These are phyloP conservation scores for Ogataea paraovalis DNA, from an alignment of 805 yeast genomes.

Conservation along the genomic window DNA sequence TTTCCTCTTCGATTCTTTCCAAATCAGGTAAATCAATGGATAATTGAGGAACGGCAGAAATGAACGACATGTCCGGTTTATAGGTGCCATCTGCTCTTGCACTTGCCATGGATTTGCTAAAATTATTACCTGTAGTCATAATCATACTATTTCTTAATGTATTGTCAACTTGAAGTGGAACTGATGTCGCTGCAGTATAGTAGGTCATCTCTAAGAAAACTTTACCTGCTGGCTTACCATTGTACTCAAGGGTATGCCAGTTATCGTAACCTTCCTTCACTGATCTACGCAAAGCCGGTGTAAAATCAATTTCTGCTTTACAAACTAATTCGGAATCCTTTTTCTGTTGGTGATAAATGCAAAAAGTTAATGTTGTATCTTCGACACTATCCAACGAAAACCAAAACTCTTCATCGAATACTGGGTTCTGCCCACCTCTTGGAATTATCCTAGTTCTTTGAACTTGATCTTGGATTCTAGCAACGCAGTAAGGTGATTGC, in stretches of 20 bases:
- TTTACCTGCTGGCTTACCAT: conserved; percentile 78
- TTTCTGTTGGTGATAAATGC: conserved; percentile 80
- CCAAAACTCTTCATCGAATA: conserved; percentile 74
- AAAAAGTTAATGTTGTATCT: conserved; percentile 60
- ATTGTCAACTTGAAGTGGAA: conserved; percentile 28
- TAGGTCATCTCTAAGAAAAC: conserved; percentile 90
- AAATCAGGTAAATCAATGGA: conserved; percentile 15
- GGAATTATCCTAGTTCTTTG: conserved; percentile 71
- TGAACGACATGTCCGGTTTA: conserved; percentile 11
- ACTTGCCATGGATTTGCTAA: background rate
- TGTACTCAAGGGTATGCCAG: conserved; percentile 73
- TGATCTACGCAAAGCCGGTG: conserved; percentile 63
- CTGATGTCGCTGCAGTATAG: conserved; percentile 50
- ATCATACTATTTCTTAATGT: conserved; percentile 14
- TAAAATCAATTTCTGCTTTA: conserved; percentile 71
- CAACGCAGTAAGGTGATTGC: conserved; percentile 86
- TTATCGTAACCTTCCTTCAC: conserved; percentile 74
- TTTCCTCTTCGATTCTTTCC: conserved; percentile 1
- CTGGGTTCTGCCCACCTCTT: conserved; percentile 93
- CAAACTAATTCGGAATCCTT: conserved; percentile 86
- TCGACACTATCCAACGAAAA: conserved; percentile 63
- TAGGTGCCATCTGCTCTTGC: background rate
- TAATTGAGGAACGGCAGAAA: conserved; percentile 10
- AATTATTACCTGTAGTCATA: background rate
- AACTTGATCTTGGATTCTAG: conserved; percentile 77